These are phyloP conservation scores for Starmerella kuoi DNA, from an alignment of 805 yeast species.

Conservation along the genomic window DNA sequence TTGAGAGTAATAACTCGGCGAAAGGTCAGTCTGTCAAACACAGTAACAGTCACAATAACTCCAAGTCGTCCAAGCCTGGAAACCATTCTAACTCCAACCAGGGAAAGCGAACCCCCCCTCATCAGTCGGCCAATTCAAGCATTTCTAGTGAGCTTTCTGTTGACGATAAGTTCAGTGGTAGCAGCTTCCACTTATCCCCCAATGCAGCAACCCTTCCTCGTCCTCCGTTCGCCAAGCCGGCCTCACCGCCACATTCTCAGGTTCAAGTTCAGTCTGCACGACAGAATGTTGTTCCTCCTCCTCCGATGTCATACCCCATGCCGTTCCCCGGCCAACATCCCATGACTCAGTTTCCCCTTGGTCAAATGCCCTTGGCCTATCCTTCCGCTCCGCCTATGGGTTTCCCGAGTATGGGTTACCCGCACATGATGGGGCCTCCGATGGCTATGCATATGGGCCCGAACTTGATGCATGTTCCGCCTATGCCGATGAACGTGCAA, in stretches of 20 bases:
- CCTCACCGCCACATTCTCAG: conserved; percentile 5
- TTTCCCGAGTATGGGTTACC: neutral
- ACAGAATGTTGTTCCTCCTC: neutral
- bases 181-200: conserved; percentile 24
- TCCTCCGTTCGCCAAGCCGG: conserved; percentile 23
- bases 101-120: too few species aligned
- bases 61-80: too few species aligned
- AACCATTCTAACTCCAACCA: too few species aligned
- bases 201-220: conserved; percentile 22
- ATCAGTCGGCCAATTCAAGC: too few species aligned
- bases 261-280: neutral
- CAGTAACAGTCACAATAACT: too few species aligned
- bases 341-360: neutral
- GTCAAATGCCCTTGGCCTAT: neutral
- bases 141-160: neutral
- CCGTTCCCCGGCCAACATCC: neutral
- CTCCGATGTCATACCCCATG: neutral
- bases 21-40: too few species aligned
- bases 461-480: neutral
- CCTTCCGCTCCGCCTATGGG: neutral
- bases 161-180: conserved; percentile 18
- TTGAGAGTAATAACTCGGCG: too few species aligned
- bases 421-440: neutral
- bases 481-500: neutral
- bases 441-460: neutral